phyloP scores from a whole-genome alignment of 192 early-diverging fungal genomes.

The Backusella liffmaniae region DNA sequence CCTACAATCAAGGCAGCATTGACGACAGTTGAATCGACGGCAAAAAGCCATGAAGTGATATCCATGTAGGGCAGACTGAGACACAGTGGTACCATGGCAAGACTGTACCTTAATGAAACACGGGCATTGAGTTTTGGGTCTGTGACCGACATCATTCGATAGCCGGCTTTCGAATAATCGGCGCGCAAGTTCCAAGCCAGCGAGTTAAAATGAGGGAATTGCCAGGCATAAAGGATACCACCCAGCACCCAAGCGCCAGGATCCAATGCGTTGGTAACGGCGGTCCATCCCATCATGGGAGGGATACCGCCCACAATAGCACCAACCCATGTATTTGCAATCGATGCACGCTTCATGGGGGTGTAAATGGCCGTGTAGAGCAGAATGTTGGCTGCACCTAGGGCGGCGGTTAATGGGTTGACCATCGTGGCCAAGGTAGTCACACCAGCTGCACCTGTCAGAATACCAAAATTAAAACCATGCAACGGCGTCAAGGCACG shows the following conservation, averaged over 20 bases:
- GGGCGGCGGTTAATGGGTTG: constrained; percentile 80
- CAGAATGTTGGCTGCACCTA: constrained; percentile 85
- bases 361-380: constrained; percentile 92
- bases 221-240: constrained; percentile 89
- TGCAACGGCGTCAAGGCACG: constrained; percentile 73
- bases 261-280: constrained; percentile 72
- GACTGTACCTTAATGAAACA: constrained; percentile 79
- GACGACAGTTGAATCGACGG: constrained; percentile 68
- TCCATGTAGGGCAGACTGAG: constrained; percentile 61
- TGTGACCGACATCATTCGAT: constrained; percentile 91
- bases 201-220: constrained; percentile 99
- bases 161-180: constrained; percentile 97
- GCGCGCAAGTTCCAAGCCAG: constrained; percentile 86
- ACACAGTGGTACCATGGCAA: constrained; percentile 73
- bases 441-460: constrained; percentile 67
- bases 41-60: constrained; percentile 77
- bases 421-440: constrained; percentile 68
- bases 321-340: constrained; percentile 96
- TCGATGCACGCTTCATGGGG: constrained; percentile 87
- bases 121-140: constrained; percentile 87
- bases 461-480: constrained; percentile 71
- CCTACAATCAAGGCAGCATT: constrained; percentile 74
- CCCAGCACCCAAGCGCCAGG: constrained; percentile 82
- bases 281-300: constrained; percentile 97
- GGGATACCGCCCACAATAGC: constrained; percentile 95